Evolutionary conservation across 306 rosid species (phyloP).

Genomic region (Gastrolobium villosum): DNA sequence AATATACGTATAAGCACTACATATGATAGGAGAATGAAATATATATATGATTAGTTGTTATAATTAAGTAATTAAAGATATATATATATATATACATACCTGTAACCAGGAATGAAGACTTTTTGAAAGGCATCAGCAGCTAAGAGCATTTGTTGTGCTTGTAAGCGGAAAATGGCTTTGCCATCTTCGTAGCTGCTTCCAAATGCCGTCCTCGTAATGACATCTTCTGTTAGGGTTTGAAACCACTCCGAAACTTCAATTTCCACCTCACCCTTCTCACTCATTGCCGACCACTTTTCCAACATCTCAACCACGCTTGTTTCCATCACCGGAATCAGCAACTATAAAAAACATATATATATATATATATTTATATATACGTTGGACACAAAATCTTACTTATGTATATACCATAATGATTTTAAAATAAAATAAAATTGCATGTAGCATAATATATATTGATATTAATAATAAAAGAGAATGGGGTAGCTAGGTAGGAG

Average conservation of each 20-base stretch:
- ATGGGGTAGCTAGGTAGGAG: not conserved
- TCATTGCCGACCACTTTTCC: conserved; percentile 73
- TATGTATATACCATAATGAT: not conserved
- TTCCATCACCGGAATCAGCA: conserved; percentile 86
- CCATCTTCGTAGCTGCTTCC: conserved; percentile 96
- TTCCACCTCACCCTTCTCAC: conserved; percentile 75
- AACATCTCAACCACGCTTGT: conserved; percentile 80
- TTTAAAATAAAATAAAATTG: not conserved
- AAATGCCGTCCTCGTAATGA: conserved; percentile 79
- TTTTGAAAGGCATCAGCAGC: conserved; percentile 91
- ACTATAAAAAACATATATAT: conserved; percentile 57
- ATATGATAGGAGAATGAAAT: conserved; percentile 1
- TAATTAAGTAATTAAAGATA: not conserved
- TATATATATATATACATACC: conserved; percentile 51
- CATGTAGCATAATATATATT: not conserved
- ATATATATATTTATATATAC: not conserved
- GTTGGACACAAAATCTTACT: conserved; percentile 17
- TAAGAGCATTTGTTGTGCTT: conserved; percentile 80
- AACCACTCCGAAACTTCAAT: conserved; percentile 90
- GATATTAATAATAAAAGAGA: not conserved
- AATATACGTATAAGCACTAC: not conserved
- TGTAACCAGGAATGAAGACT: conserved; percentile 93
- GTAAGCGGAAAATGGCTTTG: conserved; percentile 79
- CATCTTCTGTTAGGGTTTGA: conserved; percentile 81
- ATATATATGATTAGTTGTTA: not conserved